Evolutionary conservation across 2,329 filamentous ascomycete genomes (phyloP), one percentile per base, ranked within the genome.

Genomic region (Scedosporium dehoogii): DNA sequence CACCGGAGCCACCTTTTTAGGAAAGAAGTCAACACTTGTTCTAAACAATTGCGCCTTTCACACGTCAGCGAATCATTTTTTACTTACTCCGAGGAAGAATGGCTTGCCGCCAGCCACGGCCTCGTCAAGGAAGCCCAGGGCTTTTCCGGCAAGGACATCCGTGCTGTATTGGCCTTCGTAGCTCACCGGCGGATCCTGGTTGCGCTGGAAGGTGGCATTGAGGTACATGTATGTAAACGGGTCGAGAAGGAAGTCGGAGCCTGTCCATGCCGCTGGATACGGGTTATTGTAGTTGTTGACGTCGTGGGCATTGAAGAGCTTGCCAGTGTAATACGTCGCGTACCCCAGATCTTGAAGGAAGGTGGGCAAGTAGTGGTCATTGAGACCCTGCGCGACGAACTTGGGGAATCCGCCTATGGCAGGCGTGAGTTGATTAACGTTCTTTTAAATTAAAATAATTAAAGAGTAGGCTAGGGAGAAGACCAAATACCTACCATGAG

Each of bases 201-300:
- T 86, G 9, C 83, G 78, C 64, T 86, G 81, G 69, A 85, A 87
- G 4, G 81, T 85, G 1, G 83, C 77, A 68, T 90, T 89, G 27
- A 85, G 77, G 68, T 90, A 91, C 29, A 81, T 76, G 68, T 90
- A 90, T 0, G 87, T 90, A 66, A 79, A 82, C 0, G 87, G 86
- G 64, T 90, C 86, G 1, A 89, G 74, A 1, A 88, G 74, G 65
- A 87, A 79, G 59, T 75, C 71, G 0, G 82, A 85, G 0, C 76
- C 77, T 29, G 78, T 86, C 75, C 81, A 88, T 2, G 85, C 85
- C 2, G 75, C 76, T 0, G 81, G 75, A 61, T 75, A 78, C 0
- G 85, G 79, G 14, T 76, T 73, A 63, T 82, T 67, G 65, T 82
- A 83, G 65, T 81, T 83, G 7, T 72, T 68, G 0, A 78, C 66